Evolutionary conservation across 495 filamentous ascomycete species (phyloP).

Genomic region (Hypoxylon intermedium): DNA sequence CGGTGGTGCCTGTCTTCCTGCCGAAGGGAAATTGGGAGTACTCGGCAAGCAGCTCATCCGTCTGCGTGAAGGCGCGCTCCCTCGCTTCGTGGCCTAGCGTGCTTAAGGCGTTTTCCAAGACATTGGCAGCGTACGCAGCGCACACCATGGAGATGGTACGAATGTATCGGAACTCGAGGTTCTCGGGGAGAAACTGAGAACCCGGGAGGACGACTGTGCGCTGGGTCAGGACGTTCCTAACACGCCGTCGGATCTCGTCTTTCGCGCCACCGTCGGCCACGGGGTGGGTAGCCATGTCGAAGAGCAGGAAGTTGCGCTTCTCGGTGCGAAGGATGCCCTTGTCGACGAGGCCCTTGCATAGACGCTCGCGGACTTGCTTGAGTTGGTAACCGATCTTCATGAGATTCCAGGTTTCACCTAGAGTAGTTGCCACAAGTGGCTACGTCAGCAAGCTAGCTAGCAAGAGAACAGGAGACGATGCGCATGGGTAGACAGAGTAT

Average conservation of each 20-base stretch:
- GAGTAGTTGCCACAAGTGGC: too few species aligned
- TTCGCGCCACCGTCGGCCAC: conserved; percentile 96
- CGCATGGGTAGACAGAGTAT: not conserved
- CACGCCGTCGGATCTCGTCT: conserved; percentile 91
- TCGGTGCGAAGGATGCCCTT: conserved; percentile 98
- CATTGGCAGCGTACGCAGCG: conserved; percentile 96
- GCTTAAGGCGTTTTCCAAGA: conserved; percentile 94
- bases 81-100: conserved; percentile 92
- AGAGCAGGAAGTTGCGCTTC: conserved; percentile 98
- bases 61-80: conserved; percentile 93
- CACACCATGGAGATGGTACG: conserved; percentile 96
- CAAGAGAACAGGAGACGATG: not conserved
- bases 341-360: conserved; percentile 97
- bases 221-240: conserved; percentile 90
- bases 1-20: conserved; percentile 74
- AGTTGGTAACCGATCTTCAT: conserved; percentile 99
- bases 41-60: conserved; percentile 92
- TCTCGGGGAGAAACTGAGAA: conserved; percentile 88
- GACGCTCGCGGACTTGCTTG: conserved; percentile 96
- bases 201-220: conserved; percentile 88
- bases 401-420: conserved; percentile 98
- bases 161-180: conserved; percentile 89
- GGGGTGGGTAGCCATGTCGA: conserved; percentile 99
- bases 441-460: conserved; percentile 29
- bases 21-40: conserved; percentile 98